phyloP scores from a whole-genome alignment of 2,329 filamentous ascomycete species.

The Xylaria sp. region DNA sequence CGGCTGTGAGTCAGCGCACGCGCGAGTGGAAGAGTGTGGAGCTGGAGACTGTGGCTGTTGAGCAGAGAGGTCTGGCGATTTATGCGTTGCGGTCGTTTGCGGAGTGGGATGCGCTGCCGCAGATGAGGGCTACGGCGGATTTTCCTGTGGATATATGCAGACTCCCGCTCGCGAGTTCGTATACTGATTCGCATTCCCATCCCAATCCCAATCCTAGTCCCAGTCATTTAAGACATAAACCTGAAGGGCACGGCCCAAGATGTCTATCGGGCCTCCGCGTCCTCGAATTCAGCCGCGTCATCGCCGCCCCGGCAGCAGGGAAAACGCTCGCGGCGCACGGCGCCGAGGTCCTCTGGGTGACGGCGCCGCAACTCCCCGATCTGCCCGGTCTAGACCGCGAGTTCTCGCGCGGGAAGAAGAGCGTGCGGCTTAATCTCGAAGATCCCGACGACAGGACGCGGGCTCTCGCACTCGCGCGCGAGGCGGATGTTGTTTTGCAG shows the following conservation, averaged over 20 bases:
- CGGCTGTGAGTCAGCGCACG: slow-evolving; percentile 54
- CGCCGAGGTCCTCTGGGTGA: slow-evolving; percentile 56
- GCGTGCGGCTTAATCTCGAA: slow-evolving; percentile 42
- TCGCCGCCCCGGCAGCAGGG: slow-evolving; percentile 53
- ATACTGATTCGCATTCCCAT: slow-evolving; percentile 23
- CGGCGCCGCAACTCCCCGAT: slow-evolving; percentile 50
- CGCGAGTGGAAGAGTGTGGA: slow-evolving; percentile 57
- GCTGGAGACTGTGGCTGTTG: slow-evolving; percentile 59
- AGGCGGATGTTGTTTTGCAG: slow-evolving; percentile 58
- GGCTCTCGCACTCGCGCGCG: slow-evolving; percentile 49
- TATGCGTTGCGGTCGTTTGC: slow-evolving; percentile 61
- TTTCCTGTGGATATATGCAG: slow-evolving; percentile 59
- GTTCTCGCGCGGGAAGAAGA: slow-evolving; percentile 52
- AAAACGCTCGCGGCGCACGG: slow-evolving; percentile 54
- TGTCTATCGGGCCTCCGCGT: slow-evolving; percentile 49
- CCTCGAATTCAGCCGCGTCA: slow-evolving; percentile 53
- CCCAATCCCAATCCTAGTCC: slow-evolving; percentile 43
- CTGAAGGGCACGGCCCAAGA: slow-evolving; percentile 48
- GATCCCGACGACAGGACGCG: slow-evolving; percentile 39
- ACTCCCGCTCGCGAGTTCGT: slow-evolving; percentile 1
- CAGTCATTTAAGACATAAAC: slow-evolving; percentile 30
- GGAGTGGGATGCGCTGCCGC: slow-evolving; percentile 63
- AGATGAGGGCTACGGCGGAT: slow-evolving; percentile 56
- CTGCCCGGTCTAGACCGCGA: slow-evolving; percentile 53
- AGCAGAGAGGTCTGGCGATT: slow-evolving; percentile 56